Evolutionary conservation across 2,329 filamentous ascomycete genomes (phyloP).

Genomic region (Penicillium sp.): DNA sequence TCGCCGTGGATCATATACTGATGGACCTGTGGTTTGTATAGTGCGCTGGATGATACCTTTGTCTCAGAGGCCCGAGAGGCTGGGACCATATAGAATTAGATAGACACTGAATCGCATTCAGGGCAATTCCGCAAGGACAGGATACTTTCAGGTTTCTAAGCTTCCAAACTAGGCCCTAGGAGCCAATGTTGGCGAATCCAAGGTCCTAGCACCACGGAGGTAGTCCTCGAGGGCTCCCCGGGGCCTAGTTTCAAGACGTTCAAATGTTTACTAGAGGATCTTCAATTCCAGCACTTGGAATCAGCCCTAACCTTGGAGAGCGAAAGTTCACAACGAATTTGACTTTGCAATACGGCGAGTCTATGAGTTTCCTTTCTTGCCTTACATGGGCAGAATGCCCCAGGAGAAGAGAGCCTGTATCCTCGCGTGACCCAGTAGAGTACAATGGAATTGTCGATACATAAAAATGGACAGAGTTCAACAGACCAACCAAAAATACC

Average conservation of each 20-base stretch:
- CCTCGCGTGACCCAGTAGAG: conserved; percentile 39
- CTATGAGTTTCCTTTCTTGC: conserved; percentile 35
- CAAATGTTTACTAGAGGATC: background rate
- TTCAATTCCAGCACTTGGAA: background rate
- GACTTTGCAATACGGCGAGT: conserved; percentile 26
- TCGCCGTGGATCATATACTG: background rate
- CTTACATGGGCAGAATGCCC: conserved; percentile 12
- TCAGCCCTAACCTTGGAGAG: background rate
- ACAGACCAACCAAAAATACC: conserved; percentile 26
- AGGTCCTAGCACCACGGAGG: no score
- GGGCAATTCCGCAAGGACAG: conserved; percentile 17
- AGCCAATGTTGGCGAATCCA: no score
- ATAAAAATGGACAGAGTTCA: conserved; percentile 30
- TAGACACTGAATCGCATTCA: conserved; percentile 19
- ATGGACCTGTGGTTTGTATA: conserved; percentile 7
- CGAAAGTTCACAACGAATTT: conserved; percentile 15
- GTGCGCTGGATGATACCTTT: conserved; percentile 12
- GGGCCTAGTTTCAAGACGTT: background rate
- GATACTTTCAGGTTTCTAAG: background rate
- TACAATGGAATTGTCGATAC: conserved; percentile 40
- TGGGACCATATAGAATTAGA: conserved; percentile 26
- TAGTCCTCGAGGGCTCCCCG: no score
- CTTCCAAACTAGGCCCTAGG: no score
- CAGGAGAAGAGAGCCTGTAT: conserved; percentile 29
- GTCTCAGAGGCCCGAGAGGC: background rate